A percentile compares a stretch with the other conserved stretches of the same genome.
Conservation (phyloP, 2,329 filamentous ascomycete species). For the Colletotrichum nymphaeae region DNA sequence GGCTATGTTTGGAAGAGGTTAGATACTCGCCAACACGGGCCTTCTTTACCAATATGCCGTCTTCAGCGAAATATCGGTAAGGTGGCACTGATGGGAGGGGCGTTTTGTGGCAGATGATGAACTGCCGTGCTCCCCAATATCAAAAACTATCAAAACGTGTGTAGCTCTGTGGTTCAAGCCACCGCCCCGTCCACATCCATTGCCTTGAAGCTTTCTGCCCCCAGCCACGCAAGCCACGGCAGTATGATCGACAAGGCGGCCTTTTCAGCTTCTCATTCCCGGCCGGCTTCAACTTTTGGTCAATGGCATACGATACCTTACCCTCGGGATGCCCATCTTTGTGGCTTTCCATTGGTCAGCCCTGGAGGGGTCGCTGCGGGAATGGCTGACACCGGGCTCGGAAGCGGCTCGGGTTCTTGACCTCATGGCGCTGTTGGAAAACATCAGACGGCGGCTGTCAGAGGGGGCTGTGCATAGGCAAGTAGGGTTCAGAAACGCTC, state of each 20-base stretch:
- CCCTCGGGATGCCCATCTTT: background rate
- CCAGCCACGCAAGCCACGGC: background rate
- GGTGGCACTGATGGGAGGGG: background rate
- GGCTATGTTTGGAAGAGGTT: conserved; percentile 1
- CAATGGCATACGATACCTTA: background rate
- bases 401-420: conserved; percentile 7
- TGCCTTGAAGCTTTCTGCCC: background rate
- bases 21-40: background rate
- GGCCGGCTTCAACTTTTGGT: background rate
- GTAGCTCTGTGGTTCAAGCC: conserved; percentile 26
- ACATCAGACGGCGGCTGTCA: conserved; percentile 36
- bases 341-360: background rate
- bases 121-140: conserved; percentile 7
- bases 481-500: conserved; percentile 5
- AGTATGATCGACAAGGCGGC: background rate
- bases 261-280: background rate
- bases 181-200: conserved; percentile 1
- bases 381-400: conserved; percentile 14
- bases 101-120: background rate
- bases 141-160: conserved; percentile 4
- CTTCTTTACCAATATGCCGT: background rate
- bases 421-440: conserved; percentile 17
- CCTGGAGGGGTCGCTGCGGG: background rate
- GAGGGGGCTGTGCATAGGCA: conserved; percentile 1
- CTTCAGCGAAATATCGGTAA: background rate